phyloP scores from a whole-genome alignment of 2,329 filamentous ascomycete genomes.

The Sporothrix protearum region DNA sequence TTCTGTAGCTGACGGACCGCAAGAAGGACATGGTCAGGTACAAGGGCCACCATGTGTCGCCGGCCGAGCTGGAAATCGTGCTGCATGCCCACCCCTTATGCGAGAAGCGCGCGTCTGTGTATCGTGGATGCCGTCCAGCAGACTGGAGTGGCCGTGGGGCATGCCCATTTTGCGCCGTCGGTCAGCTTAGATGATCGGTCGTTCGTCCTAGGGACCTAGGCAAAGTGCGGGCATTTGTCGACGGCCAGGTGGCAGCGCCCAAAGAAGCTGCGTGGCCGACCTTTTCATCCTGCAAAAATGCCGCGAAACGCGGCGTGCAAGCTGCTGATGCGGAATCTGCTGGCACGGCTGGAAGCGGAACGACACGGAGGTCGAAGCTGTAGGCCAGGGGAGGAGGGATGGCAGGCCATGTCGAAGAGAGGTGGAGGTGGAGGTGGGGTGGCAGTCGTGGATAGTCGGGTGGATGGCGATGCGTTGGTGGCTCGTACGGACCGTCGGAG shows the following conservation, averaged over 20 bases:
- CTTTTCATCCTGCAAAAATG: background rate
- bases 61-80: conserved; percentile 15
- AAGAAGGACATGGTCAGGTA: conserved; percentile 21
- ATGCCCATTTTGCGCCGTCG: background rate
- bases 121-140: conserved; percentile 2
- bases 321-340: conserved; percentile 9
- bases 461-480: background rate
- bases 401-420: background rate
- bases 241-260: background rate
- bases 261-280: conserved; percentile 9
- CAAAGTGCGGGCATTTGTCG: background rate
- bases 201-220: background rate
- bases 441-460: background rate
- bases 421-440: background rate
- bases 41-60: conserved; percentile 19
- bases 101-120: conserved; percentile 16
- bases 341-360: background rate
- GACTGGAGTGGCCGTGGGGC: conserved; percentile 15
- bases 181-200: background rate
- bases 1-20: conserved; percentile 17
- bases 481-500: background rate
- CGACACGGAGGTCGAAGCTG: background rate
- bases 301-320: conserved; percentile 11
- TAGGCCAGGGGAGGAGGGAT: background rate
- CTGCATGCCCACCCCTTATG: conserved; percentile 11